Conservation (phyloP, 495 filamentous ascomycete genomes). For the Terfezia boudieri region DNA sequence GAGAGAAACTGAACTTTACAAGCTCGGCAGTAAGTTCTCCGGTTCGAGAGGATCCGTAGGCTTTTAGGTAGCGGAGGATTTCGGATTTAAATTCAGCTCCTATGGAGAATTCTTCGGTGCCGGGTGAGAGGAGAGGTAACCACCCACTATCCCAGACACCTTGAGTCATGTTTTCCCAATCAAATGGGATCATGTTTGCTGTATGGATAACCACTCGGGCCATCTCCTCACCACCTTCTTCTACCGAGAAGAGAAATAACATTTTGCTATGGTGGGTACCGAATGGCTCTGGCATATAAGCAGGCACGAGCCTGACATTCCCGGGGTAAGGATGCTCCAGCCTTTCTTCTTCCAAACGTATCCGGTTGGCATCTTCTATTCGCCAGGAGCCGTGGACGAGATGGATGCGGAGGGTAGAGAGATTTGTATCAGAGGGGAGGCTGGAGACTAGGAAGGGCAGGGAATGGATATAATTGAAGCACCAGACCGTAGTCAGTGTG, state of each 20-base stretch:
- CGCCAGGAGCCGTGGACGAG: constrained; percentile 82
- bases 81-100: constrained; percentile 57
- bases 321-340: constrained; percentile 12
- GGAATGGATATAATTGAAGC: constrained; percentile 75
- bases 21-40: constrained; percentile 34
- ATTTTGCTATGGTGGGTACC: constrained; percentile 82
- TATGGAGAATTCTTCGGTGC: constrained; percentile 9
- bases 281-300: constrained; percentile 67
- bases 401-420: constrained; percentile 38
- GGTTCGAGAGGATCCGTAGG: constrained; percentile 38
- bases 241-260: constrained; percentile 45
- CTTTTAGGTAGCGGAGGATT: constrained; percentile 45
- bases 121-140: constrained; percentile 5
- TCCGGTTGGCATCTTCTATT: constrained; percentile 37
- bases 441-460: constrained; percentile 46
- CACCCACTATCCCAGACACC: constrained; percentile 37
- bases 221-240: neutral
- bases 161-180: constrained; percentile 79
- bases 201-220: constrained; percentile 57
- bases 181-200: constrained; percentile 63
- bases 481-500: constrained; percentile 59
- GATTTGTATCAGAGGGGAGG: constrained; percentile 48
- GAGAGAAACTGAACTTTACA: constrained; percentile 42
- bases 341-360: constrained; percentile 30
- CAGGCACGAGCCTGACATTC: constrained; percentile 49